Evolutionary conservation across 306 rosid genomes (phyloP).

Genomic region (Vigna unguiculata): DNA sequence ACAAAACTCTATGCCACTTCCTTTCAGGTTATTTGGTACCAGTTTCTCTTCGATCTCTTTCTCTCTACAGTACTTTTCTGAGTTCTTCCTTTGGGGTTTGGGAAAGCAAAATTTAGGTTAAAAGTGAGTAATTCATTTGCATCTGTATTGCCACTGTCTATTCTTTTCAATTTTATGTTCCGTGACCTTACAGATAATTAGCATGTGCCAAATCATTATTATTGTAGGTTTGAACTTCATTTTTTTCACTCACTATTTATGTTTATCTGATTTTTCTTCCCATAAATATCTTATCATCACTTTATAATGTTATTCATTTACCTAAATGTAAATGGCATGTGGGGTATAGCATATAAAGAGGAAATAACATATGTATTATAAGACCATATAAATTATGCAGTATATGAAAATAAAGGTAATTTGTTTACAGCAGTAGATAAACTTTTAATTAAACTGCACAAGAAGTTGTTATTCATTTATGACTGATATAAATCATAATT

Average conservation of each 20-base stretch:
- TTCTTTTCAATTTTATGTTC: neutral
- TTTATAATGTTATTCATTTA: neutral
- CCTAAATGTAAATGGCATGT: neutral
- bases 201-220: slow-evolving; percentile 1
- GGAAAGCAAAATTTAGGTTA: slow-evolving; percentile 14
- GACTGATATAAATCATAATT: neutral
- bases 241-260: neutral
- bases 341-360: too few relatives aligned
- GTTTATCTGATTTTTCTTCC: neutral
- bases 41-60: neutral
- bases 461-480: neutral
- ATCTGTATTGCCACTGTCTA: neutral
- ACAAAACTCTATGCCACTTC: neutral
- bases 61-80: neutral
- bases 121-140: neutral
- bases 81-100: slow-evolving; percentile 8
- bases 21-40: slow-evolving; percentile 13
- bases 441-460: too few relatives aligned
- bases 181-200: neutral
- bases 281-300: neutral
- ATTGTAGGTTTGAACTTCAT: neutral
- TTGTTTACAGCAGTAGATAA: too few relatives aligned
- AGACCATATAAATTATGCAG: too few relatives aligned
- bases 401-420: too few relatives aligned
- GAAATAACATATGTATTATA: too few relatives aligned